Evolutionary conservation across 345 rosid species (phyloP), one percentile per base, ranked within the genome.

Genomic region (Eucalyptus erythrocorys): DNA sequence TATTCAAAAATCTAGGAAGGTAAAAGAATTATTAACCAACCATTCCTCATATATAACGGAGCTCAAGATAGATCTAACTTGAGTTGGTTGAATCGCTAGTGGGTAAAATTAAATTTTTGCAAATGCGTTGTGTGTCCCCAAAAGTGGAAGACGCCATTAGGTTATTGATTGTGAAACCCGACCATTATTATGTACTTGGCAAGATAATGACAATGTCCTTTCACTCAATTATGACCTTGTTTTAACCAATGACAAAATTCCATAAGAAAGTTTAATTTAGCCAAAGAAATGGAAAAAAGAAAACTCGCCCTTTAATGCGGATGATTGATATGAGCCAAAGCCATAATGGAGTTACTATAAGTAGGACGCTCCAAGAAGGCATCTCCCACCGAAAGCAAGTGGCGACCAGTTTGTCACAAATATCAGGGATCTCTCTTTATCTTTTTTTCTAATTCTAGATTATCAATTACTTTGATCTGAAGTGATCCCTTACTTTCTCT

Each of bases 61-160:
- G 68, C 16, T 59, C 68, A 27, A 27, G 15, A 59, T 1, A 59
- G 68, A 59, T 27, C 1, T 27, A 59, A 6, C 68, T 59, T 0
- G 15, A 59, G 32, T 27, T 27, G 16, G 32, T 59, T 61, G n/a
- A 61, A 61, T 30, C 32, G 30, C 16, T 30, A 13, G 8, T 27
- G 32, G 32, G 34, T 61, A 6, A 61, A 61, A 27, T 59, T 12
- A 27, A 61, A 13, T 27, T 0, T 61, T 6, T 27, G 3, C 32
- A 61, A 61, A 51, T 27, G 27, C 0, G 2, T 61, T 34, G 27
- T 0, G 34, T 30, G 16, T 12, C 68, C 57, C 57, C 10, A 0
- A 51, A 51, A 19, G 57, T 51, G 57, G 10, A 51, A 19, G 24
- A 7, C 10, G 2, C 24, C 26, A 19, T 51, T 17, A 51, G 0